These are phyloP conservation scores for Phtheirospermum japonicum DNA, from an alignment of 257 asterid genomes.

Conservation along the genomic window DNA sequence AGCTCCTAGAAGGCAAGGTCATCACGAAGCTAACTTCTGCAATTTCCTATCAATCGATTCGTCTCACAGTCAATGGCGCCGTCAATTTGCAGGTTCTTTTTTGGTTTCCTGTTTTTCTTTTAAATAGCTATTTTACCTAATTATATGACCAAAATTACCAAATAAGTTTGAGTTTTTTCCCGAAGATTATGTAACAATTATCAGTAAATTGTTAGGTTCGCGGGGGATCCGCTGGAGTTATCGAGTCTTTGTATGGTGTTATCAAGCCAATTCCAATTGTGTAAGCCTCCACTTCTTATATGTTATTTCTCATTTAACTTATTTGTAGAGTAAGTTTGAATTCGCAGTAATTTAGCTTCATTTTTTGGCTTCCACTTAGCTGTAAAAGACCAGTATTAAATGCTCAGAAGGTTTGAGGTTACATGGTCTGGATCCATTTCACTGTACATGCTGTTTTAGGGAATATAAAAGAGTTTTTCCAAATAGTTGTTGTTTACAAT, in stretches of 20 bases:
- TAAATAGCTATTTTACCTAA: background rate
- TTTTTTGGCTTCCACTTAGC: too few relatives aligned
- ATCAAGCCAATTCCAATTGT: constrained; percentile 70
- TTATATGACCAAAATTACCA: background rate
- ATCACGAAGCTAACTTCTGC: constrained; percentile 50
- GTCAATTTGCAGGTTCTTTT: constrained; percentile 71
- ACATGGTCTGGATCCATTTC: too few relatives aligned
- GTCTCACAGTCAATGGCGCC: constrained; percentile 59
- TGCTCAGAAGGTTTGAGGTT: too few relatives aligned
- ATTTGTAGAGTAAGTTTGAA: background rate
- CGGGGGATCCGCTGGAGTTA: constrained; percentile 83
- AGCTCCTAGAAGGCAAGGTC: constrained; percentile 61
- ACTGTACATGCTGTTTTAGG: too few relatives aligned
- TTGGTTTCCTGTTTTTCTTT: background rate
- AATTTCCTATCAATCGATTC: constrained; percentile 66
- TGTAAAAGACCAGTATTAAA: too few relatives aligned
- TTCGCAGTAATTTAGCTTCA: too few relatives aligned
- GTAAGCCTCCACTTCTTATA: constrained; percentile 39
- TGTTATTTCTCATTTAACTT: background rate
- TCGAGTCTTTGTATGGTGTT: constrained; percentile 82
- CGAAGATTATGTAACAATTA: background rate
- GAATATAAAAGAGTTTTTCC: too few relatives aligned
- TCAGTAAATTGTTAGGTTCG: constrained; percentile 53
- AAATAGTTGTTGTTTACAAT: too few relatives aligned
- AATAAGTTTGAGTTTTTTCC: background rate